phyloP scores from a whole-genome alignment of 2,329 filamentous ascomycete genomes.

The Karstenula rhodostoma region DNA sequence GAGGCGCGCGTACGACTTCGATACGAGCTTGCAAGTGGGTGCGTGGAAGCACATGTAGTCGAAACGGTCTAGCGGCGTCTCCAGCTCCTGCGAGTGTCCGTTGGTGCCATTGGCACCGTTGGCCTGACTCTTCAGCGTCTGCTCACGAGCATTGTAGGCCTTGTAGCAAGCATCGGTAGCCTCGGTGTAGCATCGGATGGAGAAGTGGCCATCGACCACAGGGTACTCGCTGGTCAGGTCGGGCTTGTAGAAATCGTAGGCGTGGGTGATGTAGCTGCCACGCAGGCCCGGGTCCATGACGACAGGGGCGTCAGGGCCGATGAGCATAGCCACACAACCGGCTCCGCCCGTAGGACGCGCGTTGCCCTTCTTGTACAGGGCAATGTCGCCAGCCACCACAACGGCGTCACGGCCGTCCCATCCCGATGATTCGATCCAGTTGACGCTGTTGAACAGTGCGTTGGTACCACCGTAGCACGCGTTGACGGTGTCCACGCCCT shows the following conservation, averaged over 20 bases:
- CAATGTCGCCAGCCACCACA: constrained; percentile 62
- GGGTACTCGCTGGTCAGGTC: constrained; percentile 63
- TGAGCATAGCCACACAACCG: constrained; percentile 63
- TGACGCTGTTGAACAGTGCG: constrained; percentile 62
- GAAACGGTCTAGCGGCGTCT: constrained; percentile 61
- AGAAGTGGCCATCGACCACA: constrained; percentile 62
- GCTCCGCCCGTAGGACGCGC: constrained; percentile 62
- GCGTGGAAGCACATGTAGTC: constrained; percentile 65
- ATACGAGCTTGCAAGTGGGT: constrained; percentile 63
- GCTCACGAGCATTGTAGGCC: constrained; percentile 60
- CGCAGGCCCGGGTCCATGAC: constrained; percentile 60
- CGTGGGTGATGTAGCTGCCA: constrained; percentile 60
- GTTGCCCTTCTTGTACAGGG: constrained; percentile 63
- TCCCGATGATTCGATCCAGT: constrained; percentile 63
- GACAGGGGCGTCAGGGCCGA: constrained; percentile 60
- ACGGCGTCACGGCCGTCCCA: constrained; percentile 63
- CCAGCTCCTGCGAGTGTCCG: constrained; percentile 47
- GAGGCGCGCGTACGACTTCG: constrained; percentile 62
- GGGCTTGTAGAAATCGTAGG: constrained; percentile 65
- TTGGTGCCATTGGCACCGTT: constrained; percentile 46
- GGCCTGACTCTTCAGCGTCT: constrained; percentile 54
- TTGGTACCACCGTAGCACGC: constrained; percentile 65
- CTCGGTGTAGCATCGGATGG: constrained; percentile 62
- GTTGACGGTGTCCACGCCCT: constrained; percentile 63
- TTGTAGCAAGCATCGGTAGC: constrained; percentile 63